Evolutionary conservation across 495 filamentous ascomycete species (phyloP), one percentile per base, ranked within the genome.

Genomic region (Trichoderma erinaceum): DNA sequence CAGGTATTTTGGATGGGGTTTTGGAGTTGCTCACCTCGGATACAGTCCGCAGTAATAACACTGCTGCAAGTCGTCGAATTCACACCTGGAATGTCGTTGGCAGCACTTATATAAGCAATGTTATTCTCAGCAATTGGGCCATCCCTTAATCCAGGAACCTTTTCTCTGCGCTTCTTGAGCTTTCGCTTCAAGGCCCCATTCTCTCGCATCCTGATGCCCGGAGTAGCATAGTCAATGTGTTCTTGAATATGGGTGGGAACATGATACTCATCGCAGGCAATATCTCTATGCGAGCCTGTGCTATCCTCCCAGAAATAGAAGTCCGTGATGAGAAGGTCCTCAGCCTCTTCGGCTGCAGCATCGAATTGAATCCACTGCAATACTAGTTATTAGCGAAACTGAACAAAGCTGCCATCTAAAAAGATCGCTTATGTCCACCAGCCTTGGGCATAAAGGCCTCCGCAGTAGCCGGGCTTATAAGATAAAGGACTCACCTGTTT

Each of bases 171-270:
- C n/a, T 56, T 73, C 43, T 73, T 74, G 38, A 75, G 70, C 25
- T 75, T 13, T 67, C 32, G 50, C n/a, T 69, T 69, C 11, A 35
- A 56, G 21, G 46, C 10, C 0, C 66, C 44, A 27, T 66, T 43
- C 61, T 50, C 41, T 43, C 71, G 70, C 18, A 83, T 72, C 64
- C 81, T 83, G 70, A 86, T 77, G 15, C 84, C 84, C 0, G 86
- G 85, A 0, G 81, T 87, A 43, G 87, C 79, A 68, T 85, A 87
- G 75, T 89, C 87, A 35, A 88, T 77, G 69, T 88, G 84, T 4
- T 75, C 71, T 25, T 79, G 78, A 21, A 88, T 69, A 52, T 83
- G 78, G 16, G 75, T 69, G 1, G 87, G 86, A 16, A 88, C 74
- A 63, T 85, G 82, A 69, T 88, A 88, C 65, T 75, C 67, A n/a